phyloP scores from a whole-genome alignment of 1,284 basidiomycete species.

The Rhodotorula sp. region DNA sequence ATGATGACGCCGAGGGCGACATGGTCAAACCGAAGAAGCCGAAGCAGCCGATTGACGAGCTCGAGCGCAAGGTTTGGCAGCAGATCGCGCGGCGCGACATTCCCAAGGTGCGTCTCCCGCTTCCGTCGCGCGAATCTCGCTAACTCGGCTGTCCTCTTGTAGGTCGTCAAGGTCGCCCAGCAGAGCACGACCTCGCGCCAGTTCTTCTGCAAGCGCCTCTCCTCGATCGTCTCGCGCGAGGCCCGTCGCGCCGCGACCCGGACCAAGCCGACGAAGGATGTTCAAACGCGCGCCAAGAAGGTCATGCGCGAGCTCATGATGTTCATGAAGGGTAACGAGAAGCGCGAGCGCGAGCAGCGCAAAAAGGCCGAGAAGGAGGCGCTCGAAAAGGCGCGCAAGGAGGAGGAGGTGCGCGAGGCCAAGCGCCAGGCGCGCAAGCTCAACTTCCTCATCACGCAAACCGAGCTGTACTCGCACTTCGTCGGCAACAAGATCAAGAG shows the following conservation, averaged over 20 bases:
- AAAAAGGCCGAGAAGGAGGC: slow-evolving; percentile 94
- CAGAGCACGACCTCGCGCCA: slow-evolving; percentile 31
- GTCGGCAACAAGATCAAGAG: slow-evolving; percentile 98
- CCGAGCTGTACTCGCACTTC: slow-evolving; percentile 98
- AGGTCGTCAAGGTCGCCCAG: slow-evolving; percentile 34
- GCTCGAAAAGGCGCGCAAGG: slow-evolving; percentile 81
- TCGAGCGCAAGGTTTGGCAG: slow-evolving; percentile 41
- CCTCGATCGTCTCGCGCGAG: slow-evolving; percentile 43
- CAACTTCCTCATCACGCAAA: slow-evolving; percentile 98
- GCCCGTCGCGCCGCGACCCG: slow-evolving; percentile 63
- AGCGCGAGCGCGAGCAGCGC: slow-evolving; percentile 87
- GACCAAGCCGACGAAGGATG: slow-evolving; percentile 81
- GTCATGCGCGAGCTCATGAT: slow-evolving; percentile 84
- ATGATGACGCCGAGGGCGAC: background rate
- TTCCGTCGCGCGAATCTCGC: accelerated
- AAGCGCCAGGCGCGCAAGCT: slow-evolving; percentile 94
- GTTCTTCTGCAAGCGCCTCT: slow-evolving; percentile 44
- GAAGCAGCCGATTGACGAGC: slow-evolving; percentile 23
- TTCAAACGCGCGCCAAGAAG: slow-evolving; percentile 81
- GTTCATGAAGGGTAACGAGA: slow-evolving; percentile 98
- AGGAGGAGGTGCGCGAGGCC: slow-evolving; percentile 95
- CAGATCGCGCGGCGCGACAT: slow-evolving; percentile 45
- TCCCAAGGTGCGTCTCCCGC: slow-evolving; percentile 34
- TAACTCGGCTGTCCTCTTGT: background rate
- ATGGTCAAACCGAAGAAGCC: slow-evolving; percentile 12